These are phyloP conservation scores for Aspergillus nomiae DNA, from an alignment of 2,329 filamentous ascomycete genomes.

Conservation along the genomic window DNA sequence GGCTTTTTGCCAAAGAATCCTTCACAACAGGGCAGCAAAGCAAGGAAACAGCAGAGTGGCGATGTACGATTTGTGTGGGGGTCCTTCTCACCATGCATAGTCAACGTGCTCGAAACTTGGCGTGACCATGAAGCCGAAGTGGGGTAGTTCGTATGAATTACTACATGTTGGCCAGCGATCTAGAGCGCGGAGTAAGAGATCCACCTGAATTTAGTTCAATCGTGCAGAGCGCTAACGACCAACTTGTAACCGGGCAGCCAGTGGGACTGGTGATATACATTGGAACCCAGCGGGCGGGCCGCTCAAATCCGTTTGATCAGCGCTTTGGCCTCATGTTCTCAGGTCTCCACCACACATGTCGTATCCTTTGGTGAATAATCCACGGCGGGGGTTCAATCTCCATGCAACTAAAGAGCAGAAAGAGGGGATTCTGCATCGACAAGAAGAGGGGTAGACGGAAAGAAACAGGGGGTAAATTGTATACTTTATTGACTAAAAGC, in stretches of 20 bases:
- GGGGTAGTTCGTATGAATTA: neutral
- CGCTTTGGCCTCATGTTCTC: neutral
- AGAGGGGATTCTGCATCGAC: neutral
- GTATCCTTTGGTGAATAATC: neutral
- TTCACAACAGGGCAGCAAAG: neutral
- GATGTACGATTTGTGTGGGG: neutral
- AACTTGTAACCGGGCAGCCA: neutral
- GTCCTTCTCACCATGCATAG: neutral
- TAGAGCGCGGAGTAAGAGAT: neutral
- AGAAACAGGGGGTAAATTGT: neutral
- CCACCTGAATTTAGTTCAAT: neutral
- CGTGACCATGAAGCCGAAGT: neutral
- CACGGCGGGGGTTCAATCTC: neutral
- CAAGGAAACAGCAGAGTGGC: neutral
- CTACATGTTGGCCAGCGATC: neutral
- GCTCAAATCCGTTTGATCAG: neutral
- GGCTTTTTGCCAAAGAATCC: neutral
- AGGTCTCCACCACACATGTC: neutral
- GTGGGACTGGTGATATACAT: neutral
- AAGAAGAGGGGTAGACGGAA: neutral
- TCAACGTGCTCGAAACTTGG: neutral
- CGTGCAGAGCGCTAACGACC: neutral
- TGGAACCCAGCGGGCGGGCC: neutral
- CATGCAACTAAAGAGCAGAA: neutral
- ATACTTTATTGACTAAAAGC: neutral